A percentile compares a stretch with the other conserved stretches of the same genome.
Conservation (phyloP, 148 eudicot species). For the Rhododendron simsii region DNA sequence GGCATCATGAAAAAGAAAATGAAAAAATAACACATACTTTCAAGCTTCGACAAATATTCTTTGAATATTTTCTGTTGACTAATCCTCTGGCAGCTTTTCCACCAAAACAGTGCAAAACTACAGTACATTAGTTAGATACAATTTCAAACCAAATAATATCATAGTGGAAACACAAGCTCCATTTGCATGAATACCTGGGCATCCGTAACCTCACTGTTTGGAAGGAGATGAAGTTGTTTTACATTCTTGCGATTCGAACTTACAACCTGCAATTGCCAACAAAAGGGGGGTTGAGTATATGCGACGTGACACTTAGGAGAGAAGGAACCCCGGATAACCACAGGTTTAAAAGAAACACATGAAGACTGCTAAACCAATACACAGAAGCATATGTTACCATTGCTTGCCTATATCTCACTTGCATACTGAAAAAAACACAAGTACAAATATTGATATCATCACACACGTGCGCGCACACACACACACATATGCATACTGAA, state of each 20-base stretch:
- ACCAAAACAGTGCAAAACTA: conserved; percentile 74
- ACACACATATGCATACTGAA: background rate
- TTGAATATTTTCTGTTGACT: conserved; percentile 63
- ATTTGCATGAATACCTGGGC: conserved; percentile 42
- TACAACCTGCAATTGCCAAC: conserved; percentile 48
- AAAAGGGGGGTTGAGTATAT: background rate
- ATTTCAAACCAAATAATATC: background rate
- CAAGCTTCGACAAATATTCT: conserved; percentile 60
- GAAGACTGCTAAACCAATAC: background rate
- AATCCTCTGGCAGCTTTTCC: conserved; percentile 86
- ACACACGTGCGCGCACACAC: too few species aligned
- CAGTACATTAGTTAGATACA: conserved; percentile 34
- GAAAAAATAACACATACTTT: conserved; percentile 45
- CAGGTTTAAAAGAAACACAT: background rate
- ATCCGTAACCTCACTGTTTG: conserved; percentile 40
- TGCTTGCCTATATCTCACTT: background rate
- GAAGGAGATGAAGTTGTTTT: conserved; percentile 68
- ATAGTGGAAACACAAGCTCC: background rate
- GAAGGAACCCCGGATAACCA: background rate
- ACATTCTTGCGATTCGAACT: conserved; percentile 74
- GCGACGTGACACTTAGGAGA: background rate
- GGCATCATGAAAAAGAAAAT: background rate
- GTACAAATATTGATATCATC: background rate
- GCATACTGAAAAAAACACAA: background rate
- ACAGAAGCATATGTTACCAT: background rate